phyloP scores from a whole-genome alignment of 1,284 basidiomycete genomes.

The Papiliotrema flavescens region DNA sequence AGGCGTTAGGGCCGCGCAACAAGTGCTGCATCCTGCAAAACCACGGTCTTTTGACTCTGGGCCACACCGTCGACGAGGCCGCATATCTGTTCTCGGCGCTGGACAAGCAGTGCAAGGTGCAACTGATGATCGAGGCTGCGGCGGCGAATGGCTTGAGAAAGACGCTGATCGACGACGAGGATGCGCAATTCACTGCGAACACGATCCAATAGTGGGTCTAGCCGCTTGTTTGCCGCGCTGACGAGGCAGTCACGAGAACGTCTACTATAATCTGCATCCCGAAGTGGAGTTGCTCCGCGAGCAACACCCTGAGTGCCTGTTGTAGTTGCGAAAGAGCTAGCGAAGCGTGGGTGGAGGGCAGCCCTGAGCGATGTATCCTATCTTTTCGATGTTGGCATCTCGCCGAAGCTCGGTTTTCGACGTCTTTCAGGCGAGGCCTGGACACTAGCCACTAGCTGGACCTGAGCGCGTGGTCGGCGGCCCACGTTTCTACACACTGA shows the following conservation, averaged over 20 bases:
- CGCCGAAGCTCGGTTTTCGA: too few relatives aligned
- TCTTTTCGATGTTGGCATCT: too few relatives aligned
- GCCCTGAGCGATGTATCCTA: not conserved
- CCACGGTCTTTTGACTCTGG: conserved; percentile 58
- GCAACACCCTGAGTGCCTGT: conserved; percentile 14
- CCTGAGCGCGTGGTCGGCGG: too few relatives aligned
- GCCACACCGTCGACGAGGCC: conserved; percentile 41
- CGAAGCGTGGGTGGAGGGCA: not conserved
- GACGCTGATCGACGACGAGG: conserved; percentile 35
- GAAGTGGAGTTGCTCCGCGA: conserved; percentile 33
- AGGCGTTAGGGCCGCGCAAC: conserved; percentile 53
- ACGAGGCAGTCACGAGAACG: conserved; percentile 18
- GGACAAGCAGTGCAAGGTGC: conserved; percentile 45
- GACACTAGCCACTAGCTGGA: too few relatives aligned
- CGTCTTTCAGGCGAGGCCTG: too few relatives aligned
- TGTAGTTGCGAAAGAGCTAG: not conserved
- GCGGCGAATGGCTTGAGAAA: conserved; percentile 38
- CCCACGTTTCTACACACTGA: too few relatives aligned
- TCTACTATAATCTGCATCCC: conserved; percentile 32
- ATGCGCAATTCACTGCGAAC: conserved; percentile 44
- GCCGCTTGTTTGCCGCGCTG: not conserved
- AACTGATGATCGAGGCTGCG: conserved; percentile 46
- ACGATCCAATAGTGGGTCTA: conserved; percentile 36
- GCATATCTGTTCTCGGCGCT: conserved; percentile 42
- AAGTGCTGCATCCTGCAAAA: conserved; percentile 54